Conservation (phyloP, 2,329 filamentous ascomycete genomes). For the Pyricularia sp. region DNA sequence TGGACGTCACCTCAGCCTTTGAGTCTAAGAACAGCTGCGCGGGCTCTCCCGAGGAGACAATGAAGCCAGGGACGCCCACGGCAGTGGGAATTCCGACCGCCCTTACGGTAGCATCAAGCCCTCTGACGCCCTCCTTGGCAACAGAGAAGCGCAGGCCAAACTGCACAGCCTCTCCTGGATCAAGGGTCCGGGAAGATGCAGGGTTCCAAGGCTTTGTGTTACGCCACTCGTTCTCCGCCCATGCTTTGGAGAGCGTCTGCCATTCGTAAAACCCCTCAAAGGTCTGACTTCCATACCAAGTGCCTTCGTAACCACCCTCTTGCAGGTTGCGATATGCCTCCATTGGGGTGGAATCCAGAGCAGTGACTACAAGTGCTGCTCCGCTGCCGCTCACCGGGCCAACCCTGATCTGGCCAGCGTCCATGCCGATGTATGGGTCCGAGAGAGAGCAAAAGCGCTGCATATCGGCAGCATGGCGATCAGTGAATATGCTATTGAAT, state of each 20-base stretch:
- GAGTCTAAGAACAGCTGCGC: conserved; percentile 32
- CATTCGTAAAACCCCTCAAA: conserved; percentile 51
- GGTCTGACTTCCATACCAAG: conserved; percentile 36
- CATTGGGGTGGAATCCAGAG: conserved; percentile 29
- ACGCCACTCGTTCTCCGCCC: conserved; percentile 43
- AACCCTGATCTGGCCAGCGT: conserved; percentile 43
- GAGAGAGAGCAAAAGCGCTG: conserved; percentile 38
- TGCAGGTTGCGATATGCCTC: conserved; percentile 41
- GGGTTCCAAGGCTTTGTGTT: conserved; percentile 38
- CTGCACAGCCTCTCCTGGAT: conserved; percentile 28
- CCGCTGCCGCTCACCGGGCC: conserved; percentile 38
- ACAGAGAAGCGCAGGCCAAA: conserved; percentile 39
- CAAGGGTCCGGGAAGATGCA: conserved; percentile 31
- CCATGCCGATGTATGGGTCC: conserved; percentile 47
- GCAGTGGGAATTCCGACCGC: conserved; percentile 32
- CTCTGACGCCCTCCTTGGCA: conserved; percentile 27
- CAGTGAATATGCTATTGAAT: conserved; percentile 50
- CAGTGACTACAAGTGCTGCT: conserved; percentile 39
- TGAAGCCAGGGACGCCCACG: conserved; percentile 40
- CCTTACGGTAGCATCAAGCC: conserved; percentile 32
- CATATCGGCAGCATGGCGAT: conserved; percentile 32
- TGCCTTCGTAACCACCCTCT: conserved; percentile 27
- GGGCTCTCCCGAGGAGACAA: conserved; percentile 33
- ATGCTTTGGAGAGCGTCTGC: conserved; percentile 40
- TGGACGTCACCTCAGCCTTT: conserved; percentile 23